These are phyloP conservation scores for Ustilago vetiveriae DNA, from an alignment of 1,284 basidiomycete species.

Conservation along the genomic window DNA sequence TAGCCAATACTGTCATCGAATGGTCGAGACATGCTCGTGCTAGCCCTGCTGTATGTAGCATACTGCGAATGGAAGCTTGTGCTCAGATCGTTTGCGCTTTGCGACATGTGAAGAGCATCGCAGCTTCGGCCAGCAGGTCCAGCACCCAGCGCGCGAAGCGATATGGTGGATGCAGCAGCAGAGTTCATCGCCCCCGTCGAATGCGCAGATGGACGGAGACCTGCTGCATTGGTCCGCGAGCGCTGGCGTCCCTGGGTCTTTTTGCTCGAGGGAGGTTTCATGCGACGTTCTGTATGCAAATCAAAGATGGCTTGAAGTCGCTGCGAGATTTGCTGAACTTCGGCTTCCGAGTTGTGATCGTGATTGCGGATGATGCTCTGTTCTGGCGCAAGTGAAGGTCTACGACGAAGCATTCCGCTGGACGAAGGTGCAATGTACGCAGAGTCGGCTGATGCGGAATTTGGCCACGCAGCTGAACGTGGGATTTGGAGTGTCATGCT, in stretches of 20 bases:
- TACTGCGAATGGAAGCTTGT: constrained; percentile 12
- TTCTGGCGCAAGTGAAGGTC: constrained; percentile 28
- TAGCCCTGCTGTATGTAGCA: constrained; percentile 17
- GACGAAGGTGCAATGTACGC: neutral
- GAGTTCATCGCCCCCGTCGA: constrained; percentile 35
- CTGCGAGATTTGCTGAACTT: constrained; percentile 41
- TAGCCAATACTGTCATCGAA: constrained; percentile 1
- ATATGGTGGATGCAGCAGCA: constrained; percentile 18
- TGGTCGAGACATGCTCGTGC: constrained; percentile 12
- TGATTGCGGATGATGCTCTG: constrained; percentile 49
- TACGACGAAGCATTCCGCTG: constrained; percentile 17
- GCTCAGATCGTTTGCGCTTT: constrained; percentile 15
- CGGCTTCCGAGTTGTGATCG: constrained; percentile 31
- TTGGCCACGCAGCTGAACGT: constrained; percentile 18
- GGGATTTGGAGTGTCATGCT: constrained; percentile 28
- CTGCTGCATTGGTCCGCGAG: constrained; percentile 15
- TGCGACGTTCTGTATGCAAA: constrained; percentile 53
- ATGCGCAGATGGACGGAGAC: constrained; percentile 31
- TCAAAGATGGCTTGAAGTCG: constrained; percentile 55
- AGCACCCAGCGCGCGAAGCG: constrained; percentile 28
- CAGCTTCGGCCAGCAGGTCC: constrained; percentile 38
- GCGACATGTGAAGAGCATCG: constrained; percentile 28
- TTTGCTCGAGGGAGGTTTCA: constrained; percentile 44
- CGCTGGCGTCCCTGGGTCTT: constrained; percentile 4
- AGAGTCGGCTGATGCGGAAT: constrained; percentile 1